phyloP scores from a whole-genome alignment of 441 rosid genomes.

The Aleurites moluccanus region DNA sequence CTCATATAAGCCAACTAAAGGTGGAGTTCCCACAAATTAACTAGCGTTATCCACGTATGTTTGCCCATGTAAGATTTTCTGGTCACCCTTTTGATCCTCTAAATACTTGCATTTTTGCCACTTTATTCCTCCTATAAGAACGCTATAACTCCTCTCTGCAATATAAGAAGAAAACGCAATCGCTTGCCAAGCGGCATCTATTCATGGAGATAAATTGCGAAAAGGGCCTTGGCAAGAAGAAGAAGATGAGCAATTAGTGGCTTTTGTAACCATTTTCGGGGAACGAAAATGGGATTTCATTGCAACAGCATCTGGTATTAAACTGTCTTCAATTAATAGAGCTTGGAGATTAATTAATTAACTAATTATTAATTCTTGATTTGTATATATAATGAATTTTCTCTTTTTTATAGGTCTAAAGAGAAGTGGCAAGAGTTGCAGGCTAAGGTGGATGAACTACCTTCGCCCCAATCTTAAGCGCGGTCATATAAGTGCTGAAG shows the following conservation, averaged over 20 bases:
- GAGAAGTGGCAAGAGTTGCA: slow-evolving; percentile 80
- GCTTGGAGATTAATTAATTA: too few relatives aligned
- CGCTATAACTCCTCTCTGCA: slow-evolving; percentile 7
- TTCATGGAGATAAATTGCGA: slow-evolving; percentile 40
- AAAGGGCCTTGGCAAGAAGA: slow-evolving; percentile 72
- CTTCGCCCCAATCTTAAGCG: slow-evolving; percentile 60
- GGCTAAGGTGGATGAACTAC: slow-evolving; percentile 76
- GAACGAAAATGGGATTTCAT: slow-evolving; percentile 71
- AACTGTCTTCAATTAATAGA: neutral
- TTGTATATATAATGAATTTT: neutral
- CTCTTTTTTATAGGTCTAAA: slow-evolving; percentile 41
- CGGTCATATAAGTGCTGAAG: slow-evolving; percentile 53
- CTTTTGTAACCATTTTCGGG: slow-evolving; percentile 50
- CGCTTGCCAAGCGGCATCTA: slow-evolving; percentile 20
- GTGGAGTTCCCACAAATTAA: slow-evolving; percentile 44
- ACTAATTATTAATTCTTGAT: neutral
- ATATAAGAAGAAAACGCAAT: neutral
- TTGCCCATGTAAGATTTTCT: slow-evolving; percentile 36
- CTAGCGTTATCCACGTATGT: slow-evolving; percentile 40
- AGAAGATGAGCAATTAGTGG: slow-evolving; percentile 51
- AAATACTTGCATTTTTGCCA: slow-evolving; percentile 8
- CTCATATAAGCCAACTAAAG: slow-evolving; percentile 21
- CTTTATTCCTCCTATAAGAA: slow-evolving; percentile 20
- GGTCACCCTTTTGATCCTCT: slow-evolving; percentile 25
- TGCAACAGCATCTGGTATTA: slow-evolving; percentile 53